phyloP scores from a whole-genome alignment of 1,284 basidiomycete species.

The Omphalotus olearius region DNA sequence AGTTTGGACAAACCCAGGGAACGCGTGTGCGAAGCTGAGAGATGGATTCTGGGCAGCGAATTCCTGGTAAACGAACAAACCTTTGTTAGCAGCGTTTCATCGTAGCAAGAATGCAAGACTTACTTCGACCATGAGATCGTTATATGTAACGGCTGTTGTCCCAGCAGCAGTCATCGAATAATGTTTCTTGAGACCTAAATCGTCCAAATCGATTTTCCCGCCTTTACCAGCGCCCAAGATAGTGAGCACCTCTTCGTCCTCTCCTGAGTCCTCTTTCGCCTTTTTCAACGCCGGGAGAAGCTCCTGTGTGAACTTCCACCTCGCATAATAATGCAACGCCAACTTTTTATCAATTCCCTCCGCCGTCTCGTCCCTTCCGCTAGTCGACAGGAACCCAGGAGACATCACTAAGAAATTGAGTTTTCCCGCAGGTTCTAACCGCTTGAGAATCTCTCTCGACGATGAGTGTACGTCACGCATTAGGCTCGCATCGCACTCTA shows the following conservation, averaged over 20 bases:
- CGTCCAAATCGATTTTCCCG: slow-evolving; percentile 1
- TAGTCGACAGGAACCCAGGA: slow-evolving; percentile 30
- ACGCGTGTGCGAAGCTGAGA: slow-evolving; percentile 4
- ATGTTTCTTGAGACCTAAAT: slow-evolving; percentile 9
- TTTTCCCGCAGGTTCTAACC: slow-evolving; percentile 12
- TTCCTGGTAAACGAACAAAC: background rate
- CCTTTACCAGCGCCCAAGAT: slow-evolving; percentile 10
- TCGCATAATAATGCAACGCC: slow-evolving; percentile 39
- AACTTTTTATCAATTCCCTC: slow-evolving; percentile 47
- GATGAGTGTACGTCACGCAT: slow-evolving; percentile 25
- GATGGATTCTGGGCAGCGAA: slow-evolving; percentile 6
- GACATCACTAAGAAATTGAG: slow-evolving; percentile 43
- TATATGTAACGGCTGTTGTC: background rate
- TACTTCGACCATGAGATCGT: slow-evolving; percentile 11
- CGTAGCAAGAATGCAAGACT: background rate
- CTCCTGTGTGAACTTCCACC: slow-evolving; percentile 24
- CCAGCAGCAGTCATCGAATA: background rate
- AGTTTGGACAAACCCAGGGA: slow-evolving; percentile 3
- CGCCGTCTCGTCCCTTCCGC: slow-evolving; percentile 37
- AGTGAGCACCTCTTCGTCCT: slow-evolving; percentile 17
- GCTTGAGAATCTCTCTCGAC: slow-evolving; percentile 18
- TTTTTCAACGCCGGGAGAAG: slow-evolving; percentile 24
- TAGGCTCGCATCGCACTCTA: slow-evolving; percentile 27
- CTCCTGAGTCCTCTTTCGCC: slow-evolving; percentile 22
- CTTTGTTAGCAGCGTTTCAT: too few relatives aligned